A percentile compares a stretch with the other conserved stretches of the same genome.
phyloP scores from a whole-genome alignment of 2,329 filamentous ascomycete genomes.

The Pyrenophora tritici-repentis region DNA sequence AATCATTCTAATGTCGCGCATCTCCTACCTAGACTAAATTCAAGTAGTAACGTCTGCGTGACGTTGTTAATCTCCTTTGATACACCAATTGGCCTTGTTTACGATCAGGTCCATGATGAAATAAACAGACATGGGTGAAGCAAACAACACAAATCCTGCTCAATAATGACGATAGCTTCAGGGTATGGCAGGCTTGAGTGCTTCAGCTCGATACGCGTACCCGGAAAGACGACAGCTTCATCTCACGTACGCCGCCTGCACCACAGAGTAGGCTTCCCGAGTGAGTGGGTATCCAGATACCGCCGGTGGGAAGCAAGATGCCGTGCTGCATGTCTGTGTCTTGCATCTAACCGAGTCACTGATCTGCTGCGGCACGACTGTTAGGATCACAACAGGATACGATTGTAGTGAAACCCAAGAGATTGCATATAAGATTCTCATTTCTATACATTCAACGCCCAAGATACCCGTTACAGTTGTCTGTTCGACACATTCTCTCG shows the following conservation, averaged over 20 bases:
- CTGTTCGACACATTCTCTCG: slow-evolving; percentile 17
- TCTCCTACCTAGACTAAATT: slow-evolving; percentile 7
- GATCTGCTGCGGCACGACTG: slow-evolving; percentile 5
- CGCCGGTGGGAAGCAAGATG: slow-evolving; percentile 22
- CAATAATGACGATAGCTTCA: neutral
- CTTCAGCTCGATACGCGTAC: neutral
- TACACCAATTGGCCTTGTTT: neutral
- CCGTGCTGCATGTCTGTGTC: slow-evolving; percentile 28
- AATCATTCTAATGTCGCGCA: slow-evolving; percentile 11
- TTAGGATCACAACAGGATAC: slow-evolving; percentile 3
- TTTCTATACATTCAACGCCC: neutral
- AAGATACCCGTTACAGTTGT: slow-evolving; percentile 13
- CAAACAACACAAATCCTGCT: neutral
- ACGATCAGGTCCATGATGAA: neutral
- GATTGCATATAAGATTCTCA: slow-evolving; percentile 22
- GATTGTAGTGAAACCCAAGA: slow-evolving; percentile 3
- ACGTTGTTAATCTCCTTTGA: slow-evolving; percentile 9
- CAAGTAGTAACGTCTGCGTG: slow-evolving; percentile 7
- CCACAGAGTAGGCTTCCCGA: slow-evolving; percentile 1
- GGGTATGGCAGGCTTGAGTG: neutral
- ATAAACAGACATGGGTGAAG: neutral
- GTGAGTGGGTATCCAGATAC: slow-evolving; percentile 1
- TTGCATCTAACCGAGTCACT: slow-evolving; percentile 13
- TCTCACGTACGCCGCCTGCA: slow-evolving; percentile 1
- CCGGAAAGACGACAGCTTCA: neutral